Evolutionary conservation across 176 grass and related monocot genomes (phyloP), one percentile per base, ranked within the genome.

Genomic region (Eragrostis nindensis): DNA sequence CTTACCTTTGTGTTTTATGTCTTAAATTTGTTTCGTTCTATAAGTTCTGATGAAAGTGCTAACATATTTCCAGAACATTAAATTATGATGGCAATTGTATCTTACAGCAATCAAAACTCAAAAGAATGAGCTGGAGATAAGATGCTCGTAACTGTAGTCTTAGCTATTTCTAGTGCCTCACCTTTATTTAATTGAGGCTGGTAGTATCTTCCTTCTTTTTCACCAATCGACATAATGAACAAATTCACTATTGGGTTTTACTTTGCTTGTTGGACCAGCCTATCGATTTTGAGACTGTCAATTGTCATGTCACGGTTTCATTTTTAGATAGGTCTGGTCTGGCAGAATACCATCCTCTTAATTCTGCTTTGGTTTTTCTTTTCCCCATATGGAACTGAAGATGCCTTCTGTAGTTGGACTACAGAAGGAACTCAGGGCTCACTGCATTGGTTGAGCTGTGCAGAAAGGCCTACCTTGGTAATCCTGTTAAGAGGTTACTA

Each of bases 11-110:
- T 81, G 32, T 16, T 19, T 66, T 59, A 10, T 76, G 32, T 8
- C 63, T 64, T 12, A 46, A 19, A 62, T 74, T 84, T 40, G 45
- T 85, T 26, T n/a, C 7, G n/a, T 75, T 39, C 4, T 36, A 36
- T 63, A 36, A 36, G 29, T 36, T 64, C 29, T 64, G 14, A 64
- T 18, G 19, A 64, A 75, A 83, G 19, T 49, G n/a, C n/a, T n/a
- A 52, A 43, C 13, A 50, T 78, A 15, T n/a, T 26, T 74, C 18
- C 60, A 74, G 52, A 61, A 36, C 42, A 38, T 76, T 18, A 16
- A 63, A n/a, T n/a, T 46, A n/a, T 25, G 21, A 21, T 54, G 40
- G n/a, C 8, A 70, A 55, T 48, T 71, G 44, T 62, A 46, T 61
- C 3, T 61, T 61, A 27, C 25, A 5, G 10, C 24, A 27, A 61